A percentile compares a stretch with the other conserved stretches of the same genome.
Evolutionary conservation across 116 monocot genomes (phyloP).

Genomic region (Trichopus zeylanicus): DNA sequence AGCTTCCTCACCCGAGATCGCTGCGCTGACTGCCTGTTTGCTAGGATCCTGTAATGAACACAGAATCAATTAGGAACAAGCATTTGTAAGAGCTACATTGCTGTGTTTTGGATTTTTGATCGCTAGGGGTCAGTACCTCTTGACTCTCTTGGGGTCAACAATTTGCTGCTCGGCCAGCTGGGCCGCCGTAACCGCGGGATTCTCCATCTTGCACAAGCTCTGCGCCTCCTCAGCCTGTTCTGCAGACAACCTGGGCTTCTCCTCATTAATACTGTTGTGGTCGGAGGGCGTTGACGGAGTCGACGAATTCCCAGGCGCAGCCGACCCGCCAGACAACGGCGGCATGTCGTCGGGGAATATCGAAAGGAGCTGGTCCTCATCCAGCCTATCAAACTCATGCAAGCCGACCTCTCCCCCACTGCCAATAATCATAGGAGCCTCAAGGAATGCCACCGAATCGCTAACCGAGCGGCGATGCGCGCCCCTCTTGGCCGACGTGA

Average conservation of each 20-base stretch:
- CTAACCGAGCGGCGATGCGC: constrained; percentile 48
- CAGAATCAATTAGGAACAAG: neutral
- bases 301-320: too few relatives aligned
- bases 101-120: neutral
- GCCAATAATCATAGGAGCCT: constrained; percentile 6
- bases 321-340: too few relatives aligned
- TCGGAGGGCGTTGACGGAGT: too few relatives aligned
- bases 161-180: neutral
- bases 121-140: constrained; percentile 38
- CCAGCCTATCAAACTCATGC: constrained; percentile 56
- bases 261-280: too few relatives aligned
- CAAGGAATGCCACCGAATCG: constrained; percentile 51
- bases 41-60: constrained; percentile 57
- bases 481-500: constrained; percentile 35
- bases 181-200: neutral
- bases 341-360: constrained; percentile 73
- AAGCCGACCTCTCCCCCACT: neutral
- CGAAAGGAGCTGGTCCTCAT: constrained; percentile 66
- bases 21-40: constrained; percentile 95
- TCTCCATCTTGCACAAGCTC: constrained; percentile 25
- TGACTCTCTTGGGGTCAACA: constrained; percentile 81
- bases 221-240: constrained; percentile 24
- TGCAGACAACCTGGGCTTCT: constrained; percentile 4
- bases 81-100: neutral
- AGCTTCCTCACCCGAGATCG: constrained; percentile 91